phyloP scores from a whole-genome alignment of 805 yeast species.

The Saccharomyces mikatae region DNA sequence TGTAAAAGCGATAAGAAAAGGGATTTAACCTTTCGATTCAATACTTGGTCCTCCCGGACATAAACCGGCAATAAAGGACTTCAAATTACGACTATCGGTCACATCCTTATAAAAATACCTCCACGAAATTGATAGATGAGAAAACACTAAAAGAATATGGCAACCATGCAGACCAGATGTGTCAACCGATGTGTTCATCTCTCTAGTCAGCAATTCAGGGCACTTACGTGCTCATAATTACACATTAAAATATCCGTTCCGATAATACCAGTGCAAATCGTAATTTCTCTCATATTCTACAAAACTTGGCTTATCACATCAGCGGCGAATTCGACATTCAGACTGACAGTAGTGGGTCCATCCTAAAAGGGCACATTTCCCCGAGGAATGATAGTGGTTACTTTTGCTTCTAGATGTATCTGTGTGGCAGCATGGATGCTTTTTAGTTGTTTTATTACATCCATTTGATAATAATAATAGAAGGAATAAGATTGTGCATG shows the following conservation, averaged over 20 bases:
- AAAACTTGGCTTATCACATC: neutral
- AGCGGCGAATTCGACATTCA: neutral
- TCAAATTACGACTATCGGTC: neutral
- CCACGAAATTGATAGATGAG: slow-evolving; percentile 6
- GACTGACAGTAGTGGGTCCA: slow-evolving; percentile 3
- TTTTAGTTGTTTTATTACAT: slow-evolving; percentile 43
- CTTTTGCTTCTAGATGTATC: slow-evolving; percentile 46
- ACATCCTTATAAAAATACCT: neutral
- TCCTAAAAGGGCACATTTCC: slow-evolving; percentile 29
- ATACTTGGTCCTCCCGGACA: neutral
- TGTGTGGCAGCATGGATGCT: slow-evolving; percentile 68
- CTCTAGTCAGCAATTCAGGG: slow-evolving; percentile 1
- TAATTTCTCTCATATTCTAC: neutral
- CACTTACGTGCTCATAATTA: slow-evolving; percentile 1
- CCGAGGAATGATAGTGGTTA: slow-evolving; percentile 36
- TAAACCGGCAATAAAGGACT: neutral
- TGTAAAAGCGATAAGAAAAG: neutral
- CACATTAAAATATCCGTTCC: slow-evolving; percentile 12
- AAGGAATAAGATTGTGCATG: slow-evolving; percentile 49
- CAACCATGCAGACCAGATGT: slow-evolving; percentile 11
- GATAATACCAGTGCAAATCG: neutral
- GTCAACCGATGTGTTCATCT: slow-evolving; percentile 13
- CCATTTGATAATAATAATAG: slow-evolving; percentile 38
- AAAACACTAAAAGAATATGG: slow-evolving; percentile 6
- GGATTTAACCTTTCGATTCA: neutral